Evolutionary conservation across 441 rosid species (phyloP).

Genomic region (Jatropha multifida): DNA sequence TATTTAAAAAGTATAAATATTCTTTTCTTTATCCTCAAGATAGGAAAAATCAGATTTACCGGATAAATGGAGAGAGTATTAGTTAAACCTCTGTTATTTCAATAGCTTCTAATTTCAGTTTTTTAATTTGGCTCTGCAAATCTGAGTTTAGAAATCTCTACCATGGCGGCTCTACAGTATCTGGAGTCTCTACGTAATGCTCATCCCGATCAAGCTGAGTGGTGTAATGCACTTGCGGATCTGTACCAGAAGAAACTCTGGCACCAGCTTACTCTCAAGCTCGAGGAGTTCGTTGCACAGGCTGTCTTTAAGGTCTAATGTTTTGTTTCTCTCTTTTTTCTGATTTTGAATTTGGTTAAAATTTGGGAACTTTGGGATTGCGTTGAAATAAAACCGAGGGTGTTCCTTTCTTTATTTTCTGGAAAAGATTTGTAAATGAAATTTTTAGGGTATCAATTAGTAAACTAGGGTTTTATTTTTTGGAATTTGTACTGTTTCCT

Average conservation of each 20-base stretch:
- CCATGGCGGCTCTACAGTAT: slow-evolving; percentile 86
- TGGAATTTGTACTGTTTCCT: background rate
- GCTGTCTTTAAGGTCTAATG: slow-evolving; percentile 70
- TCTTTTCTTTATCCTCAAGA: too few species aligned
- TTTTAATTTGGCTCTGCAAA: too few species aligned
- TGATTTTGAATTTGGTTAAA: slow-evolving; percentile 6
- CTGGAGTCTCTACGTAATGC: slow-evolving; percentile 58
- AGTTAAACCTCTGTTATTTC: too few species aligned
- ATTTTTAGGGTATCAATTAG: background rate
- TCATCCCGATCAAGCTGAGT: slow-evolving; percentile 74
- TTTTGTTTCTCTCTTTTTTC: background rate
- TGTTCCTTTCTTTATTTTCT: slow-evolving; percentile 15
- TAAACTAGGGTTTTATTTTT: background rate
- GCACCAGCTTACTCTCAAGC: slow-evolving; percentile 97
- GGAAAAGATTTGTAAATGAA: too few species aligned
- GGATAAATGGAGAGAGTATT: too few species aligned
- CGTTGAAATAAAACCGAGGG: background rate
- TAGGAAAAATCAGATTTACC: too few species aligned
- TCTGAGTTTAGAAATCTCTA: too few species aligned
- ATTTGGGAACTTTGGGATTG: slow-evolving; percentile 2
- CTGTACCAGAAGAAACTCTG: slow-evolving; percentile 96
- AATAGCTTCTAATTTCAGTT: too few species aligned
- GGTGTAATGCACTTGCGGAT: slow-evolving; percentile 82
- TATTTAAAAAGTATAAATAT: too few species aligned
- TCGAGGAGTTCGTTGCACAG: slow-evolving; percentile 84